These are phyloP conservation scores for Aquilaria yunnanensis DNA, from an alignment of 345 rosid species.

Conservation along the genomic window DNA sequence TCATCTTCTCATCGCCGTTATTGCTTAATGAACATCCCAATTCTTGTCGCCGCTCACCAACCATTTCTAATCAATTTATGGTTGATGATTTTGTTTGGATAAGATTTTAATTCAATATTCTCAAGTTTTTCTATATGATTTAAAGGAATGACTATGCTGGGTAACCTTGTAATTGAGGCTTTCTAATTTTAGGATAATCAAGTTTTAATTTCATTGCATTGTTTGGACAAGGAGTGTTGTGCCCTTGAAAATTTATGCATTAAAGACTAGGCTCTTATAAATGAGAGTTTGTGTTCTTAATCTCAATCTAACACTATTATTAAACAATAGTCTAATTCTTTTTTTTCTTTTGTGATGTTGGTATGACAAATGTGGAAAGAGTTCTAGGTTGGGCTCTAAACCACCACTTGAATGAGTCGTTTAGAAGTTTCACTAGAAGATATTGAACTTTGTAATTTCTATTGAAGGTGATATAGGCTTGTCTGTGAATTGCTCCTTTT, in stretches of 20 bases:
- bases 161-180: too few relatives aligned
- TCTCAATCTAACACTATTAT: slow-evolving; percentile 3
- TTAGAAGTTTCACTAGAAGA: slow-evolving; percentile 46
- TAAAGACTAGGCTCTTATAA: slow-evolving; percentile 66
- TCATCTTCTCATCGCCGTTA: too few relatives aligned
- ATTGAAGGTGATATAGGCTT: slow-evolving; percentile 41
- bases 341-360: background rate
- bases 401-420: slow-evolving; percentile 60
- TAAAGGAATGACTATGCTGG: too few relatives aligned
- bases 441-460: slow-evolving; percentile 49
- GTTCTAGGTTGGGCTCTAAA: slow-evolving; percentile 81
- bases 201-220: too few relatives aligned
- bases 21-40: too few relatives aligned
- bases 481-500: too few relatives aligned
- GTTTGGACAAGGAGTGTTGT: slow-evolving; percentile 34
- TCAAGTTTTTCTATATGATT: too few relatives aligned
- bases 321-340: background rate
- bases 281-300: slow-evolving; percentile 47
- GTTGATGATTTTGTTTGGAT: too few relatives aligned
- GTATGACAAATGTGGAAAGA: slow-evolving; percentile 64
- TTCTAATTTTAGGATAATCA: too few relatives aligned
- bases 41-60: too few relatives aligned
- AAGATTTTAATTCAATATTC: too few relatives aligned
- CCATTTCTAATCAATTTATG: too few relatives aligned
- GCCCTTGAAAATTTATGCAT: slow-evolving; percentile 60